Base-by-base conservation (phyloP, 352 stramenopile genomes). In the Globisporangium heterothallicum region DNA sequence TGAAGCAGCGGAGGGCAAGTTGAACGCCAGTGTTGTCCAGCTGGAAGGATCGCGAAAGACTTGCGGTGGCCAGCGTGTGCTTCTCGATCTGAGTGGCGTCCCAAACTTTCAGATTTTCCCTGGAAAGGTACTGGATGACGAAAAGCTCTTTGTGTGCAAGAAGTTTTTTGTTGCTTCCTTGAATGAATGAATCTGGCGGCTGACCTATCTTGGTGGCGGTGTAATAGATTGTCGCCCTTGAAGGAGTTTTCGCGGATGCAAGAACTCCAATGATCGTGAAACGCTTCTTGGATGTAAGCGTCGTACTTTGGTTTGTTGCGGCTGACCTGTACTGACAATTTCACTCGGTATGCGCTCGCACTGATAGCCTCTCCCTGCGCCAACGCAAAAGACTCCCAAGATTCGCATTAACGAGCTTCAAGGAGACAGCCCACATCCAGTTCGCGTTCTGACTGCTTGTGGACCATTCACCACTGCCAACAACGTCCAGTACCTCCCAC, bases 391-490 rank as follows among this genome's bases (percentile, higher is more conserved):
- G 26, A 68, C 68, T 2, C 56, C 62, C 0, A 81, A 86, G 27
- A 30, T 70, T 38, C 45, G 58, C 4, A 66, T 88, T 2, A 76
- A 72, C 47, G 61, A 78, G 32, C 53, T 85, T 7, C 71, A 90
- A 49, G 61, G 64, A 6, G 64, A 70, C 9, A 62, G 64, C 38
- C 45, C 61, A 13, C 66, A 69, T 25, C 62, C 78, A 18, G 53
- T 94, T n/a, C 78, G 76, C 25, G 61, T 99, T 8, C 64, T 98
- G 35, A 80, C 86, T 19, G 94, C 92, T 8, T 93, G 83, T 40
- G 96, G 96, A 0, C 96, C 96, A 4, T 99, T 97, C 69, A 98
- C 95, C 2, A 98, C 94, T 4, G 83, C 70, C 18, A 87, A 95
- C 63, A 97, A 97, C 65, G 83, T 98, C 16, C 70, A 96, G 24